Evolutionary conservation across 371 early-diverging fungal genomes (phyloP).

Genomic region (Rhizopus microsporus): DNA sequence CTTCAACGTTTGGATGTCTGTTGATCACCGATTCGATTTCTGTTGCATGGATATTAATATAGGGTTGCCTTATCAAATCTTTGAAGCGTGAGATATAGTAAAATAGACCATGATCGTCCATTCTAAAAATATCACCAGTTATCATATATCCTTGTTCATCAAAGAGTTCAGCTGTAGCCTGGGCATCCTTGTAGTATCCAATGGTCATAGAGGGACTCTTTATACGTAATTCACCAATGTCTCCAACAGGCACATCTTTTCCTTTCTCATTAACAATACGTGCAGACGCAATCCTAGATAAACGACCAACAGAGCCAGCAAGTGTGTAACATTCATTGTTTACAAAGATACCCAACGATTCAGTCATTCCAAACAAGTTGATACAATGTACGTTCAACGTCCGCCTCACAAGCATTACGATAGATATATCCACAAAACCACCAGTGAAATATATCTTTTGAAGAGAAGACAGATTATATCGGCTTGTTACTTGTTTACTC

Average conservation of each 20-base stretch:
- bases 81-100: conserved; percentile 68
- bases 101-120: conserved; percentile 56
- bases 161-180: conserved; percentile 68
- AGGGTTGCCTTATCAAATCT: conserved; percentile 75
- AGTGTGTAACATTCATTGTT: background rate
- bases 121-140: conserved; percentile 80
- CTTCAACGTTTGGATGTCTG: conserved; percentile 54
- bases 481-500: conserved; percentile 47
- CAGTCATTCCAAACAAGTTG: conserved; percentile 70
- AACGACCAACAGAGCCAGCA: conserved; percentile 63
- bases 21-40: conserved; percentile 72
- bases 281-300: conserved; percentile 65
- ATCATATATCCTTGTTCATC: conserved; percentile 78
- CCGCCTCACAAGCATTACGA: conserved; percentile 38
- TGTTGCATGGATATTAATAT: conserved; percentile 65
- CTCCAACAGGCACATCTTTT: conserved; percentile 39
- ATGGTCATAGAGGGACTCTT: conserved; percentile 64
- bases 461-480: conserved; percentile 63
- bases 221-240: conserved; percentile 68
- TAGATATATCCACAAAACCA: conserved; percentile 64
- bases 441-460: conserved; percentile 62
- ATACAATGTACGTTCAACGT: conserved; percentile 49
- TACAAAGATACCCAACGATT: conserved; percentile 33
- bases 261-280: conserved; percentile 64
- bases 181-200: conserved; percentile 42